Evolutionary conservation across 441 rosid genomes (phyloP), one percentile per base, ranked within the genome.

Genomic region (Adansonia grandidieri): DNA sequence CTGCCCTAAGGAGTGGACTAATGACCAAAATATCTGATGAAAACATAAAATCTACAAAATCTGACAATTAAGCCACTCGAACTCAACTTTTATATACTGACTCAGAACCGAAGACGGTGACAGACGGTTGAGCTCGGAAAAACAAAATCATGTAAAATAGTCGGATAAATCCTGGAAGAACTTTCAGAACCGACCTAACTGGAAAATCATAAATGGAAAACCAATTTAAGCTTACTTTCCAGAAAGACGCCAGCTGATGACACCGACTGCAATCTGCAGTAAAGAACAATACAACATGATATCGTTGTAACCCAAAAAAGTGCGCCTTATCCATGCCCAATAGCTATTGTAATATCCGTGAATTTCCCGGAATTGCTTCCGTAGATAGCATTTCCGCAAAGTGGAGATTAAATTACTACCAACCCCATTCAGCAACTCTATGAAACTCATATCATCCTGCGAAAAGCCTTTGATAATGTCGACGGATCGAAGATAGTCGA

Each of bases 291-390:
- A 69, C n/a, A 68, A n/a, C 56, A 68, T 47, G 40, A 68, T 45
- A 37, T 11, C 6, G 17, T 68, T 20, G 56, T 45, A 47, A 6
- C 2, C 2, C 5, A 68, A 20, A 5, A 48, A 20, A 22, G 15
- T 47, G 42, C 57, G 57, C 40, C 73, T 20, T 11, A 69, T 69
- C 7, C 42, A 69, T 69, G 73, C 73, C 57, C 73, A 47, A 5
- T 0, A 47, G 40, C 73, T 47, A 6, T 69, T 48, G 40, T 48
- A 69, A 69, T 47, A 69, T 40, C 17, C 0, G 42, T 69, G 40
- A 22, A 69, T 69, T 22, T 69, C 73, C 57, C 73, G 10, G 19
- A 47, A 22, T 8, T 69, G 73, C 42, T 47, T 69, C 37, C 73
- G 22, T 5, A 69, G 42, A 20, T 69, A 69, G 73, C 40, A 11